phyloP scores from a whole-genome alignment of 2,329 filamentous ascomycete genomes.

The Fusarium zealandicum region DNA sequence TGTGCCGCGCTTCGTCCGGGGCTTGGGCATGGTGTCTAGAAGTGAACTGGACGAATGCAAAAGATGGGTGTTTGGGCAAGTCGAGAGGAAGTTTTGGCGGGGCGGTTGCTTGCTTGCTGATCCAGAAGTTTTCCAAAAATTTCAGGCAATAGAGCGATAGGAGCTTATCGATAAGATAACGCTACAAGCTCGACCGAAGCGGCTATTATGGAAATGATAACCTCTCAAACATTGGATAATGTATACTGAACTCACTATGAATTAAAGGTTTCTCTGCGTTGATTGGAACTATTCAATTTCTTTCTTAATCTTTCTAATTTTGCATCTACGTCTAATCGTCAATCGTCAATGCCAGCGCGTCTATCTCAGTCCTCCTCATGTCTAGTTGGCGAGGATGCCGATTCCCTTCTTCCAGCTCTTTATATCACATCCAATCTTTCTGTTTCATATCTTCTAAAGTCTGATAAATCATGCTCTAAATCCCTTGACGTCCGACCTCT shows the following conservation, averaged over 20 bases:
- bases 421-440: neutral
- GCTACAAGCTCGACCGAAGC: too few species aligned
- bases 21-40: conserved; percentile 52
- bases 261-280: too few species aligned
- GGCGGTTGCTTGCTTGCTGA: conserved; percentile 12
- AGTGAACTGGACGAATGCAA: conserved; percentile 10
- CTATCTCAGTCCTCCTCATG: neutral
- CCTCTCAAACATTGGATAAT: too few species aligned
- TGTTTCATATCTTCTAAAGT: neutral
- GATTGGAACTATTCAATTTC: neutral
- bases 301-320: neutral
- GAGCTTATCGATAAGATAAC: conserved; percentile 33
- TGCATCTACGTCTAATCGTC: conserved; percentile 2
- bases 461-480: neutral
- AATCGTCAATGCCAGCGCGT: neutral
- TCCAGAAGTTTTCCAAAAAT: conserved; percentile 32
- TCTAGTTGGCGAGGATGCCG: neutral
- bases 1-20: conserved; percentile 51
- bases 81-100: conserved; percentile 24
- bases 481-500: conserved; percentile 49
- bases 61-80: neutral
- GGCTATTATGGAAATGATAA: too few species aligned
- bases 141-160: conserved; percentile 1
- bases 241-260: too few species aligned
- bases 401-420: neutral